A percentile compares a stretch with the other conserved stretches of the same genome.
Evolutionary conservation across 768 basidiomycete genomes (phyloP).

Genomic region (Amanita rimosa): DNA sequence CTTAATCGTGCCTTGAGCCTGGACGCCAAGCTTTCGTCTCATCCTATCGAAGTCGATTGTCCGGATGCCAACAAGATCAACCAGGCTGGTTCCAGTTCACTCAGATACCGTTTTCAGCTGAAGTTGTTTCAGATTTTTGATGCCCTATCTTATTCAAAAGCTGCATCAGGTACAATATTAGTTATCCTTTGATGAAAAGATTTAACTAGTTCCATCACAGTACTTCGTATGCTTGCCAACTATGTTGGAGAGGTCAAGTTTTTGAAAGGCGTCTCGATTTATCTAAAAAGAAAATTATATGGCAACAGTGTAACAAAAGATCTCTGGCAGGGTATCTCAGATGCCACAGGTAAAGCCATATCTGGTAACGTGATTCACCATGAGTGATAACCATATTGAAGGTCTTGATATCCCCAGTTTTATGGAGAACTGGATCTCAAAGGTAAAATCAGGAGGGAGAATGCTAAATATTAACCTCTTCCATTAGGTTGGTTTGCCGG

Average conservation of each 20-base stretch:
- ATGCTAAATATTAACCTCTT: slow-evolving; percentile 14
- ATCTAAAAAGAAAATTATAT: slow-evolving; percentile 83
- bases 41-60: slow-evolving; percentile 88
- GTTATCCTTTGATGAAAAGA: neutral
- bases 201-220: slow-evolving; percentile 19
- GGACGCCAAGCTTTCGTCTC: slow-evolving; percentile 80
- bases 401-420: slow-evolving; percentile 62
- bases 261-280: slow-evolving; percentile 80
- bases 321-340: slow-evolving; percentile 77
- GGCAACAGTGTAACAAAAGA: slow-evolving; percentile 78
- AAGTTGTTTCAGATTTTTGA: slow-evolving; percentile 67
- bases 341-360: slow-evolving; percentile 42
- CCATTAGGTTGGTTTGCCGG: slow-evolving; percentile 70
- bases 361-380: neutral
- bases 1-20: slow-evolving; percentile 68
- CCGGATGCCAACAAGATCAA: slow-evolving; percentile 80
- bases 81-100: slow-evolving; percentile 30
- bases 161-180: slow-evolving; percentile 47
- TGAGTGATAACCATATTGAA: slow-evolving; percentile 10
- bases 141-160: slow-evolving; percentile 77
- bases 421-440: slow-evolving; percentile 89
- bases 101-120: neutral
- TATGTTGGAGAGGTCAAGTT: slow-evolving; percentile 86
- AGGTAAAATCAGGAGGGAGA: slow-evolving; percentile 27
- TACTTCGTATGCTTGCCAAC: slow-evolving; percentile 88